A percentile compares a stretch with the other conserved stretches of the same genome.
These are phyloP conservation scores for Ecytonucleospora hepatopenaei DNA, from an alignment of 371 early-diverging fungal genomes.

Conservation along the genomic window DNA sequence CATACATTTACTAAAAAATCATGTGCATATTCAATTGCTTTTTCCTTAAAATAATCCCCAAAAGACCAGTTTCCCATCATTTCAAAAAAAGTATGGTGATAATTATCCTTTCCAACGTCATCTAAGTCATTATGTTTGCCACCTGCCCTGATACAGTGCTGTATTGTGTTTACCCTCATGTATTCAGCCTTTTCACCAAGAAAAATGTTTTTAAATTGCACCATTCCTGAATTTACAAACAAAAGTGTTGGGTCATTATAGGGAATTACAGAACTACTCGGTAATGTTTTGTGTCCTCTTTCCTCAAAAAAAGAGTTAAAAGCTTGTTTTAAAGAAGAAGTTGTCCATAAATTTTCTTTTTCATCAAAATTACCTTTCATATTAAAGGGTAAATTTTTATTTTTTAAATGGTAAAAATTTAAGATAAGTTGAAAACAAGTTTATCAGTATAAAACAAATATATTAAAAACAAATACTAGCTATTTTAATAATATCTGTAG, in stretches of 20 bases:
- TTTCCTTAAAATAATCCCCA: constrained; percentile 96
- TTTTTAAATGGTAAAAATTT: no score
- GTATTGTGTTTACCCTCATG: constrained; percentile 84
- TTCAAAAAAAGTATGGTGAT: constrained; percentile 99
- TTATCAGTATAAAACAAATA: background rate
- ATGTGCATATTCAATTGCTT: constrained; percentile 80
- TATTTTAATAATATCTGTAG: background rate
- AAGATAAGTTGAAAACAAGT: background rate
- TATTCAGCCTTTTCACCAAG: constrained; percentile 77
- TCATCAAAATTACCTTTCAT: background rate
- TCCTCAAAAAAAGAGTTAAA: constrained; percentile 77
- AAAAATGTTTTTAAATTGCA: constrained; percentile 95
- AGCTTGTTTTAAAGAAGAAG: constrained; percentile 57
- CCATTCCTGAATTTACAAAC: constrained; percentile 98
- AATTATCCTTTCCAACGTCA: constrained; percentile 96
- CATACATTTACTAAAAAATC: constrained; percentile 78
- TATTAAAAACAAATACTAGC: background rate
- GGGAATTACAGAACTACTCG: constrained; percentile 81
- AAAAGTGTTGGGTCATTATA: constrained; percentile 88
- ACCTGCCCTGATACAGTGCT: constrained; percentile 59
- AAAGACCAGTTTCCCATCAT: constrained; percentile 99
- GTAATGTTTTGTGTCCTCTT: constrained; percentile 68
- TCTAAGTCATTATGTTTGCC: constrained; percentile 99
- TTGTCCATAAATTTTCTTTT: constrained; percentile 19
- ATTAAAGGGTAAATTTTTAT: background rate